Percentiles rank a stretch among this genome's conserved stretches.
Conservation (phyloP, 73 alveolate species). For the Paramecium primaurelia region DNA sequence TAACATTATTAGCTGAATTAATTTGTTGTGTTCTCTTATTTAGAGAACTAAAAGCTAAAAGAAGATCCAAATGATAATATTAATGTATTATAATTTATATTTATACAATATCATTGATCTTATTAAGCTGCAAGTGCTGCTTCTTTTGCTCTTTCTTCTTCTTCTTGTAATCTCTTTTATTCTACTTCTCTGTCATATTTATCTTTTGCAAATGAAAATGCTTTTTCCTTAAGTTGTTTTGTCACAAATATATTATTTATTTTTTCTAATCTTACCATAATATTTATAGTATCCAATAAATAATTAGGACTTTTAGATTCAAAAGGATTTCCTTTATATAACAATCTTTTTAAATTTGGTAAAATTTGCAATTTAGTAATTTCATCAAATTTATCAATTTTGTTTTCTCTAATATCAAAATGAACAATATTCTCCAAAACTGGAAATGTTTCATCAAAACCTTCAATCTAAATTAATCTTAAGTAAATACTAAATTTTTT, state of each 20-base stretch:
- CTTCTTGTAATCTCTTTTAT: constrained; percentile 48
- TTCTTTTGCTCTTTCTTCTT: constrained; percentile 29
- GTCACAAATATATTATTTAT: constrained; percentile 41
- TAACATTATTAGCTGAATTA: constrained; percentile 47
- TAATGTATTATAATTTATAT: not conserved
- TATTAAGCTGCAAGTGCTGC: not conserved
- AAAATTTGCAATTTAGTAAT: constrained; percentile 17
- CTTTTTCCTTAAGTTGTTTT: constrained; percentile 23
- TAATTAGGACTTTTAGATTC: constrained; percentile 48
- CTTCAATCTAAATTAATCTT: constrained; percentile 4
- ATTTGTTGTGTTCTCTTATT: not conserved
- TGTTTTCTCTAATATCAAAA: constrained; percentile 50
- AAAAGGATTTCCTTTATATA: constrained; percentile 25
- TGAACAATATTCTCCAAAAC: constrained; percentile 8
- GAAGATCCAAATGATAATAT: not conserved
- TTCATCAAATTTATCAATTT: constrained; percentile 58
- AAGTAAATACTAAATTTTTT: constrained; percentile 9
- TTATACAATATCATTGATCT: not conserved
- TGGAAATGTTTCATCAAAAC: constrained; percentile 55
- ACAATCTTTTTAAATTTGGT: constrained; percentile 31
- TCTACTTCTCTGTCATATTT: constrained; percentile 24
- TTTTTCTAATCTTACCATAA: constrained; percentile 3
- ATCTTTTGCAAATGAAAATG: constrained; percentile 50
- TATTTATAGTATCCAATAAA: constrained; percentile 35
- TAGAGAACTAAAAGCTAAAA: not conserved